Conservation (phyloP, 129 eudicot genomes). For the Pulicaria dysenterica region DNA sequence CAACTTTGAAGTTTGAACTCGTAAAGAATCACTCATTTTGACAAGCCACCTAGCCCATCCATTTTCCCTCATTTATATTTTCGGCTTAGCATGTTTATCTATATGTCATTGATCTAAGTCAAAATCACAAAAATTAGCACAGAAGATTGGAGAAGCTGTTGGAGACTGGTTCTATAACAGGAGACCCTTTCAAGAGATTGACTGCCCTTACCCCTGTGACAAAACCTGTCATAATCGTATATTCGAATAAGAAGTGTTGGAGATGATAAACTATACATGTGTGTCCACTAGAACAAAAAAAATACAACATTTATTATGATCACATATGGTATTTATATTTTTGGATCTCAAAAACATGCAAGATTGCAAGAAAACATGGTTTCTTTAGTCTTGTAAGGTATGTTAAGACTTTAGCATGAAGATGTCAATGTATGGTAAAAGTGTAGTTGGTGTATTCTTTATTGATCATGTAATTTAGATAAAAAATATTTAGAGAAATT, state of each 20-base stretch:
- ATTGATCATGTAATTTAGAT: conserved; percentile 32
- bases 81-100: neutral
- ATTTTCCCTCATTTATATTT: neutral
- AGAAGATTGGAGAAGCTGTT: conserved; percentile 88
- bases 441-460: conserved; percentile 29
- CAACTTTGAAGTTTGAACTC: too few species aligned
- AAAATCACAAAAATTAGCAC: conserved; percentile 27
- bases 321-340: neutral
- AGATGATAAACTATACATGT: neutral
- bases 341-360: conserved; percentile 1
- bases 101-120: conserved; percentile 5
- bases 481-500: neutral
- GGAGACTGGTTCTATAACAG: conserved; percentile 89
- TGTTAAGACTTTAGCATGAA: conserved; percentile 5
- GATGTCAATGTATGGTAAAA: neutral
- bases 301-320: conserved; percentile 14
- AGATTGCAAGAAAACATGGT: conserved; percentile 10
- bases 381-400: conserved; percentile 1
- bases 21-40: too few species aligned
- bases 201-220: conserved; percentile 92
- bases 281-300: conserved; percentile 28
- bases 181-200: conserved; percentile 68
- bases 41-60: too few species aligned
- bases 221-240: conserved; percentile 79
- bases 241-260: conserved; percentile 27